Percentiles rank a stretch among this genome's conserved stretches.
Evolutionary conservation across 2,329 filamentous ascomycete genomes (phyloP).

Genomic region (Fusarium oxysporum): DNA sequence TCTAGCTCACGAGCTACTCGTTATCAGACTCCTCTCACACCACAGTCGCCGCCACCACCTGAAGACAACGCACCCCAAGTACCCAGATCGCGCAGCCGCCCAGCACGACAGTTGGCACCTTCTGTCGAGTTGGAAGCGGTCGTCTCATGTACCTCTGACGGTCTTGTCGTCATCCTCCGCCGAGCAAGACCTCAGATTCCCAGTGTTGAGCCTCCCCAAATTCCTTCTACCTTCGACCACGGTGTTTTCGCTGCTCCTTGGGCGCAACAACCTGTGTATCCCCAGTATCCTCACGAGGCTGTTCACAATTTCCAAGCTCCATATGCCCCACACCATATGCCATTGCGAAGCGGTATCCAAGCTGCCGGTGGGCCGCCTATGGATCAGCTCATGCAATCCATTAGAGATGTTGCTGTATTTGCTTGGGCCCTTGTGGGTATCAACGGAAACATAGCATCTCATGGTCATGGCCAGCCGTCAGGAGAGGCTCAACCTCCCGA

Average conservation of each 20-base stretch:
- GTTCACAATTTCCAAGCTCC: slow-evolving; percentile 44
- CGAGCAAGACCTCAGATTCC: slow-evolving; percentile 78
- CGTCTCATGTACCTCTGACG: slow-evolving; percentile 91
- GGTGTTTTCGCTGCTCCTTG: slow-evolving; percentile 85
- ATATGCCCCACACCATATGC: slow-evolving; percentile 59
- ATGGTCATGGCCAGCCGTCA: slow-evolving; percentile 69
- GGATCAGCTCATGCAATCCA: slow-evolving; percentile 79
- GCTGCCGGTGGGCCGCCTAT: slow-evolving; percentile 64
- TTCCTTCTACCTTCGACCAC: slow-evolving; percentile 62
- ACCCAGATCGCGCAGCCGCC: slow-evolving; percentile 4
- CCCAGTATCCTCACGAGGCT: slow-evolving; percentile 55
- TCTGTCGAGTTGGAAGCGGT: slow-evolving; percentile 85
- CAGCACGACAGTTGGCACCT: slow-evolving; percentile 45
- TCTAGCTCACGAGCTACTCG: slow-evolving; percentile 7
- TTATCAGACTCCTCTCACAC: slow-evolving; percentile 35
- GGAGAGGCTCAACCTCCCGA: slow-evolving; percentile 70
- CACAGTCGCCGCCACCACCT: slow-evolving; percentile 15
- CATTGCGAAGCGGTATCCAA: slow-evolving; percentile 57
- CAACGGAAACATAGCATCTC: slow-evolving; percentile 77
- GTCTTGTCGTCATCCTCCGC: slow-evolving; percentile 83
- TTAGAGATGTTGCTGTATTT: slow-evolving; percentile 88
- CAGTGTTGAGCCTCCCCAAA: slow-evolving; percentile 61
- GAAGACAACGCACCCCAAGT: slow-evolving; percentile 5
- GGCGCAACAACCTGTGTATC: slow-evolving; percentile 74
- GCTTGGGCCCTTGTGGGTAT: slow-evolving; percentile 87